A percentile compares a stretch with the other conserved stretches of the same genome.
Conservation (phyloP, 257 asterid species). For the Penstemon barbatus region DNA sequence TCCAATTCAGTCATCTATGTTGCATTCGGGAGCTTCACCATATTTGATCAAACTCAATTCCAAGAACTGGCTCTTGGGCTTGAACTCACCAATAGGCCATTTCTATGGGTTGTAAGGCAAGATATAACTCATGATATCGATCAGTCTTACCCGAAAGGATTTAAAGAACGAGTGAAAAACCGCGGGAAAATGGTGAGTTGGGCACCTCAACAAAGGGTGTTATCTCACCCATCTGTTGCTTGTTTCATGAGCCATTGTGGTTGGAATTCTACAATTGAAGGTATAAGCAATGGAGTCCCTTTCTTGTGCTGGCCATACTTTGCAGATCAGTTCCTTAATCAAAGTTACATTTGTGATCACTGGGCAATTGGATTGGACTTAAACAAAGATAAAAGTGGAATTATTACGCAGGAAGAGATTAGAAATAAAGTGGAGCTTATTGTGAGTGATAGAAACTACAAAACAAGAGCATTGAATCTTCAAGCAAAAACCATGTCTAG, state of each 20-base stretch:
- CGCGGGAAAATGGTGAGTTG: slow-evolving; percentile 17
- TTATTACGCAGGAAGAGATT: slow-evolving; percentile 32
- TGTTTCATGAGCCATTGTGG: slow-evolving; percentile 32
- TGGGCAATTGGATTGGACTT: slow-evolving; percentile 27
- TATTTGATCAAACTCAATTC: slow-evolving; percentile 22
- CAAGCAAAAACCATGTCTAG: slow-evolving; percentile 27
- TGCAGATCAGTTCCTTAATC: slow-evolving; percentile 22
- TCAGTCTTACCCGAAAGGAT: slow-evolving; percentile 15
- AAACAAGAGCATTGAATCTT: slow-evolving; percentile 36
- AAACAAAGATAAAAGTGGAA: slow-evolving; percentile 30
- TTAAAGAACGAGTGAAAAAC: not conserved
- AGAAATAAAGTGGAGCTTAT: slow-evolving; percentile 38
- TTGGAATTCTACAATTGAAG: slow-evolving; percentile 30
- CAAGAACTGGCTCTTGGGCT: slow-evolving; percentile 37
- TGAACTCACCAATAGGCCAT: slow-evolving; percentile 28
- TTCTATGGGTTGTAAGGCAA: slow-evolving; percentile 33
- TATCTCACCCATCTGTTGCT: slow-evolving; percentile 28
- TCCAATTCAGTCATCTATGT: slow-evolving; percentile 31
- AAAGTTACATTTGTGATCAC: slow-evolving; percentile 22
- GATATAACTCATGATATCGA: slow-evolving; percentile 17
- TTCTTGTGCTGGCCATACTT: slow-evolving; percentile 30
- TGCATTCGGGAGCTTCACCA: slow-evolving; percentile 34
- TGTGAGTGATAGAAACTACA: slow-evolving; percentile 24
- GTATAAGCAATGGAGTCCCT: slow-evolving; percentile 28
- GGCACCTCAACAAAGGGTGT: slow-evolving; percentile 29